Conservation (phyloP, 106 monocot species). For the Apostasia shenzhenica region DNA sequence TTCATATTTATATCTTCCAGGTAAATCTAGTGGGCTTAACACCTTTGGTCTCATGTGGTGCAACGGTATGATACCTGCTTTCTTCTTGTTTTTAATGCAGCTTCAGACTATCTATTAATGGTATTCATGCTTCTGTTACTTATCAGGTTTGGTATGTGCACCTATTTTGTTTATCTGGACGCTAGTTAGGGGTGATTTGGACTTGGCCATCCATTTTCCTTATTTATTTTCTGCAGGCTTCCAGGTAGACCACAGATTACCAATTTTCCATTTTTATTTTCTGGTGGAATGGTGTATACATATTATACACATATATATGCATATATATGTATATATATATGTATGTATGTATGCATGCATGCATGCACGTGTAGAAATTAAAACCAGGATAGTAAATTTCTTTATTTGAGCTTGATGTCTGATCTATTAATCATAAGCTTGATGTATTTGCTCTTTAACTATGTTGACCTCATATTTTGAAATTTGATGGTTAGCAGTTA, state of each 20-base stretch:
- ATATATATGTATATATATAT: too few species aligned
- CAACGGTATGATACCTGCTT: conserved; percentile 46
- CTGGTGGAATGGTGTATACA: too few species aligned
- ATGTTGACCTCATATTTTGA: too few species aligned
- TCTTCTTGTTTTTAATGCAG: not conserved
- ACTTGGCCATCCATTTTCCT: conserved; percentile 52
- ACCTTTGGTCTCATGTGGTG: conserved; percentile 99
- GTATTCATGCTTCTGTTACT: not conserved
- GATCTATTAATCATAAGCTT: too few species aligned
- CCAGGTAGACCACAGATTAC: conserved; percentile 33
- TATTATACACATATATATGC: too few species aligned
- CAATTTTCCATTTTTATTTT: too few species aligned
- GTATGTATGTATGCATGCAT: too few species aligned
- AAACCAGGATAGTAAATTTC: too few species aligned
- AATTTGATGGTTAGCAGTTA: too few species aligned
- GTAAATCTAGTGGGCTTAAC: conserved; percentile 90
- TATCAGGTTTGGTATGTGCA: conserved; percentile 74
- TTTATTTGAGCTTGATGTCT: too few species aligned
- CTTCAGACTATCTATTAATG: not conserved
- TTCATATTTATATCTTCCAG: conserved; percentile 16
- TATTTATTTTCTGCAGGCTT: conserved; percentile 66
- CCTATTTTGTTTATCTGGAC: conserved; percentile 80
- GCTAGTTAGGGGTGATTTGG: conserved; percentile 64
- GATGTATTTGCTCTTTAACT: too few species aligned
- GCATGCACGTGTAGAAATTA: too few species aligned